Conservation (phyloP, 2,329 filamentous ascomycete species). For the Pseudocercospora pini-densiflorae region DNA sequence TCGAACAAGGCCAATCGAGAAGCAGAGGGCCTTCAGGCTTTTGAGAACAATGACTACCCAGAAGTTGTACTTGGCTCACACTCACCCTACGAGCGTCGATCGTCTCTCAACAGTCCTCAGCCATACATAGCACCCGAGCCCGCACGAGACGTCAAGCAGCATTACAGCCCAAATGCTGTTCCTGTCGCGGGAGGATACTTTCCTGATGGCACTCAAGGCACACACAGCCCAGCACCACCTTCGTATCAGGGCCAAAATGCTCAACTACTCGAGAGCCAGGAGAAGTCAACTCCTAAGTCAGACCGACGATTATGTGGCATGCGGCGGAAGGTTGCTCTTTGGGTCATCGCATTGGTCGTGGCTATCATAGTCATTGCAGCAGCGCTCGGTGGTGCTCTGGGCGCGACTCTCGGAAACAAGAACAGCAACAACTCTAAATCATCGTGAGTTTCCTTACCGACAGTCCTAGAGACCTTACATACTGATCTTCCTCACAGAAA, state of each 20-base stretch:
- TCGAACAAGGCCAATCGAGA: not conserved
- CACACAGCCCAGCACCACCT: slow-evolving; percentile 9
- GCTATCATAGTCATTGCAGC: slow-evolving; percentile 16
- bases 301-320: slow-evolving; percentile 21
- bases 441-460: not conserved
- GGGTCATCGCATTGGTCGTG: slow-evolving; percentile 12
- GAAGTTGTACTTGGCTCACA: slow-evolving; percentile 15
- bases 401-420: slow-evolving; percentile 13
- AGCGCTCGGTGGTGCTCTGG: slow-evolving; percentile 24
- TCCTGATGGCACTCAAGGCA: not conserved
- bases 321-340: slow-evolving; percentile 18
- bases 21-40: slow-evolving; percentile 15
- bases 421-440: not conserved
- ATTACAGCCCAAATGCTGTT: not conserved
- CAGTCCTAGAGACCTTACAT: not conserved
- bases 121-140: not conserved
- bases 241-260: not conserved
- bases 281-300: slow-evolving; percentile 1
- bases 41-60: slow-evolving; percentile 15
- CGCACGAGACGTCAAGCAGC: not conserved
- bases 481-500: not conserved
- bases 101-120: slow-evolving; percentile 9
- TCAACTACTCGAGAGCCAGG: slow-evolving; percentile 2
- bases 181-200: not conserved
- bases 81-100: slow-evolving; percentile 2